These are phyloP conservation scores for Fusarium begoniae DNA, from an alignment of 2,329 filamentous ascomycete genomes.

Conservation along the genomic window DNA sequence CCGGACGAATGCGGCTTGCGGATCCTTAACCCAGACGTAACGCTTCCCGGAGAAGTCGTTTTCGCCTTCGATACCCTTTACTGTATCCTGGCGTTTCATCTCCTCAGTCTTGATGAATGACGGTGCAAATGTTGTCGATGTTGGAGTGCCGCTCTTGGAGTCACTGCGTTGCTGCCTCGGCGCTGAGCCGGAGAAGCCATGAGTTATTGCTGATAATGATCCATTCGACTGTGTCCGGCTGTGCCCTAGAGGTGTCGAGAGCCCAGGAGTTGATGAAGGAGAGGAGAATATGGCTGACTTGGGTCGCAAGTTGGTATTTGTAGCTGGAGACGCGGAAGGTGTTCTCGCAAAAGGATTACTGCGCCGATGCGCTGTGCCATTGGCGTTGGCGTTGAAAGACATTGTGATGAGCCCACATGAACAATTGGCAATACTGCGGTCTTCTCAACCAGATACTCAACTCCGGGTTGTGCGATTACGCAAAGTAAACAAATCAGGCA, in stretches of 20 bases:
- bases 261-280: slow-evolving; percentile 56
- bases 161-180: slow-evolving; percentile 58
- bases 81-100: slow-evolving; percentile 65
- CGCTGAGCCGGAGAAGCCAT: slow-evolving; percentile 13
- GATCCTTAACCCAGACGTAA: slow-evolving; percentile 96
- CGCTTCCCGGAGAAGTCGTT: slow-evolving; percentile 99
- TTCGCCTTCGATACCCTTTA: slow-evolving; percentile 88
- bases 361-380: slow-evolving; percentile 70
- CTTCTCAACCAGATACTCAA: slow-evolving; percentile 13
- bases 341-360: slow-evolving; percentile 82
- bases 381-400: slow-evolving; percentile 49
- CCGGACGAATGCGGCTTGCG: slow-evolving; percentile 86
- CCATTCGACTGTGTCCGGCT: slow-evolving; percentile 75
- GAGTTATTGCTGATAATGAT: slow-evolving; percentile 49
- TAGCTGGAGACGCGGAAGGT: slow-evolving; percentile 71
- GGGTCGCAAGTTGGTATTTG: slow-evolving; percentile 65
- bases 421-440: slow-evolving; percentile 36
- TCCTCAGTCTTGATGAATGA: slow-evolving; percentile 95
- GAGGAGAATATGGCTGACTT: slow-evolving; percentile 79
- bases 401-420: slow-evolving; percentile 44
- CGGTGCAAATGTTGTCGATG: slow-evolving; percentile 88
- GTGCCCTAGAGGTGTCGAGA: slow-evolving; percentile 62
- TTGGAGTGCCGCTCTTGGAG: slow-evolving; percentile 71
- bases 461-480: slow-evolving; percentile 18
- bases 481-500: slow-evolving; percentile 40